Conservation (phyloP, 495 filamentous ascomycete genomes). For the Penicillium desertorum region DNA sequence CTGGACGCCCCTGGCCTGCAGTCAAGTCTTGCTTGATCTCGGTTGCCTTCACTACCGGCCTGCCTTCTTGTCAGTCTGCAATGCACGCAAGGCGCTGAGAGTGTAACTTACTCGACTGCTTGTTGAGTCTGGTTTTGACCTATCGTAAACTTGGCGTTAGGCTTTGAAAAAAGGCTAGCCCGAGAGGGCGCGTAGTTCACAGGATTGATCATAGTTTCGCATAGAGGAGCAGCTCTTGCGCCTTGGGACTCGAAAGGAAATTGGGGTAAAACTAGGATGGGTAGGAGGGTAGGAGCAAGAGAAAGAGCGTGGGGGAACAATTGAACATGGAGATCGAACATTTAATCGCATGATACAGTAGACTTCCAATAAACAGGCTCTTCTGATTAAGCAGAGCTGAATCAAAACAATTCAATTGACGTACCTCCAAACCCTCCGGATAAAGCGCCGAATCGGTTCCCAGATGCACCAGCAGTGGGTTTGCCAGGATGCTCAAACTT, state of each 20-base stretch:
- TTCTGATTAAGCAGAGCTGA: background rate
- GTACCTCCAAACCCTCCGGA: conserved; percentile 42
- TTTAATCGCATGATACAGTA: background rate
- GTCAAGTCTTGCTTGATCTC: conserved; percentile 64
- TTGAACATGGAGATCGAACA: background rate
- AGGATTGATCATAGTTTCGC: background rate
- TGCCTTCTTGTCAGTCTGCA: conserved; percentile 25
- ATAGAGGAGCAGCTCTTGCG: no score
- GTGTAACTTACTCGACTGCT: conserved; percentile 30
- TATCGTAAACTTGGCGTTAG: conserved; percentile 2
- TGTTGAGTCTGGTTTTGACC: conserved; percentile 23
- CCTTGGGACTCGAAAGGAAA: background rate
- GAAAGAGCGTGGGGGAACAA: background rate
- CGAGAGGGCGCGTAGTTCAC: background rate
- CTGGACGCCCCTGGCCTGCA: conserved; percentile 57
- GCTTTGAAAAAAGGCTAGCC: background rate
- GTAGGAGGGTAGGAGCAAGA: background rate
- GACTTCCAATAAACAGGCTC: background rate
- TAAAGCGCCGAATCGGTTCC: conserved; percentile 48
- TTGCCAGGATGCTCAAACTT: conserved; percentile 54
- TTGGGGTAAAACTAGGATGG: background rate
- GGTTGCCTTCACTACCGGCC: conserved; percentile 53
- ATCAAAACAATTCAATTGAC: conserved; percentile 15
- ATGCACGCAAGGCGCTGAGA: background rate
- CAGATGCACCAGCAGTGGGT: conserved; percentile 26